Percentiles rank a stretch among this genome's conserved stretches.
These are phyloP conservation scores for Trametes gibbosa DNA, from an alignment of 768 basidiomycete species.

Conservation along the genomic window DNA sequence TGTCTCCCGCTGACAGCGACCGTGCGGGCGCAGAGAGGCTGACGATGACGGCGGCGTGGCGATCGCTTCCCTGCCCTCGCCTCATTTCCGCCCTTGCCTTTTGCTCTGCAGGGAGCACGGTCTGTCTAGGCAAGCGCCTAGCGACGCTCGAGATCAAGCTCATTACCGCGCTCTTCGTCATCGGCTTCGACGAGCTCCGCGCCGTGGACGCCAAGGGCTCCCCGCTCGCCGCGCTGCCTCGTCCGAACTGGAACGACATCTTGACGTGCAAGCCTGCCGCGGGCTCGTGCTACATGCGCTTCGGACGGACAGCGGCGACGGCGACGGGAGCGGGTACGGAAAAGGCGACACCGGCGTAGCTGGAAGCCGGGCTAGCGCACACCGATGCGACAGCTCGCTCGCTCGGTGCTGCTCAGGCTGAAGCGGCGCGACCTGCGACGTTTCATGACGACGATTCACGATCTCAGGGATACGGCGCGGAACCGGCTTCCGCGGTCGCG, in stretches of 20 bases:
- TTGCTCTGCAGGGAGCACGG: conserved; percentile 52
- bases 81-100: neutral
- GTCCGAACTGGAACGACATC: conserved; percentile 79
- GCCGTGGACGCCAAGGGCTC: conserved; percentile 55
- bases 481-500: neutral
- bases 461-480: neutral
- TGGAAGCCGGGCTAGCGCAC: neutral
- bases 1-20: conserved; percentile 26
- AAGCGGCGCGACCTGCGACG: neutral
- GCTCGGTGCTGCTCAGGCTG: neutral
- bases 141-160: conserved; percentile 76
- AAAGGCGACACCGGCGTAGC: neutral
- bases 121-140: conserved; percentile 71
- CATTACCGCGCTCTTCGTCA: conserved; percentile 61
- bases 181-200: conserved; percentile 54
- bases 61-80: neutral
- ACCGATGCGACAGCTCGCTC: too few relatives aligned
- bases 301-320: conserved; percentile 9
- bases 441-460: neutral
- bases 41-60: neutral
- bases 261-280: conserved; percentile 61
- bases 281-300: conserved; percentile 48
- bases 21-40: conserved; percentile 2
- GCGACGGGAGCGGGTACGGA: neutral
- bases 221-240: conserved; percentile 42